Percentiles rank a stretch among this genome's conserved stretches.
These are phyloP conservation scores for Pelargonium australe DNA, from an alignment of 441 rosid genomes.

Conservation along the genomic window DNA sequence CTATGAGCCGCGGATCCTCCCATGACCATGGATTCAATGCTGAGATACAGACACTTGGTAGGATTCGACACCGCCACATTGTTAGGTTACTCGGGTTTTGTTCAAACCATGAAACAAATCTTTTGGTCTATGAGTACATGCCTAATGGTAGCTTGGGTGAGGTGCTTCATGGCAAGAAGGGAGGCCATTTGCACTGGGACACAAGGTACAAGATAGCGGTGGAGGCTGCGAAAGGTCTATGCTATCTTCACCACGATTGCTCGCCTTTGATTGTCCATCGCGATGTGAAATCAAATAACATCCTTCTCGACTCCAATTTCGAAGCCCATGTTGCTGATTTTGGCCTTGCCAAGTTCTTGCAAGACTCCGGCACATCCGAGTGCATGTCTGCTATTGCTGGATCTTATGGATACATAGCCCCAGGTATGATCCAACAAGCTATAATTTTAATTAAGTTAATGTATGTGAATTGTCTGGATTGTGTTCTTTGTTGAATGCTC, in stretches of 20 bases:
- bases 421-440: slow-evolving; percentile 40
- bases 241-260: slow-evolving; percentile 98
- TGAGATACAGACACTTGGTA: slow-evolving; percentile 90
- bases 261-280: slow-evolving; percentile 89
- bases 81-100: slow-evolving; percentile 84
- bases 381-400: slow-evolving; percentile 99
- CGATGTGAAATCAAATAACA: slow-evolving; percentile 92
- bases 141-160: slow-evolving; percentile 97
- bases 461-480: no score
- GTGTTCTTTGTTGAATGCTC: no score
- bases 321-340: slow-evolving; percentile 99
- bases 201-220: slow-evolving; percentile 94
- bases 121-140: slow-evolving; percentile 90
- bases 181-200: slow-evolving; percentile 91
- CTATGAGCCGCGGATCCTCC: slow-evolving; percentile 78
- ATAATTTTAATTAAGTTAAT: no score
- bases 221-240: slow-evolving; percentile 93
- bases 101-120: slow-evolving; percentile 91
- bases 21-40: slow-evolving; percentile 98
- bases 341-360: slow-evolving; percentile 92
- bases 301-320: slow-evolving; percentile 74
- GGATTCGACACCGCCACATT: slow-evolving; percentile 84
- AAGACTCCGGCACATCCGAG: slow-evolving; percentile 93
- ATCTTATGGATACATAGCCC: slow-evolving; percentile 94
- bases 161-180: slow-evolving; percentile 94